Evolutionary conservation across 2,329 filamentous ascomycete genomes (phyloP), one percentile per base, ranked within the genome.

Genomic region (Cordyceps cateniannulata): DNA sequence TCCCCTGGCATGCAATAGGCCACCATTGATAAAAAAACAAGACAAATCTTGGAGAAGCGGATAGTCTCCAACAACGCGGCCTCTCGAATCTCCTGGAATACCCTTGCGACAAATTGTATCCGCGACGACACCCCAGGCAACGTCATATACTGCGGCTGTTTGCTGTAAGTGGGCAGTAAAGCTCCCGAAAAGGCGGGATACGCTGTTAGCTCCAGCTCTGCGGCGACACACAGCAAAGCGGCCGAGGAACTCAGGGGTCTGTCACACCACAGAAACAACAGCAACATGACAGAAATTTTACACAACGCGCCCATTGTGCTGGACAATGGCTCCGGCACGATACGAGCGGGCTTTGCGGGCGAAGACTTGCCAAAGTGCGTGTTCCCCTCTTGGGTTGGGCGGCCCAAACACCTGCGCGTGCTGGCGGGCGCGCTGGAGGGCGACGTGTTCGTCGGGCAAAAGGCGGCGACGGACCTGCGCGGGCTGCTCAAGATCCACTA

Each of bases 221-320:
- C 44, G 38, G 47, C 20, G 42, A 20, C 42, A 18, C 35, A 3
- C 25, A 44, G 45, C 40, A 10, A 35, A 38, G 45, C 40, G 22
- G n/a, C 25, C 18, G 10, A 45, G 6, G 40, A 14, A 42, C 14
- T n/a, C 29, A 16, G 47, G 44, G 27, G 38, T 45, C 18, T 40
- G 44, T 10, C 20, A 32, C 18, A 53, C 29, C 24, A 62, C 56
- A 52, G 29, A 60, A 38, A 20, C 29, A 32, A 50, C 49, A 59
- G 60, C 52, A 69, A 38, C 57, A 85, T 85, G 82, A 76, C 81
- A 64, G 83, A 85, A 66, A 79, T 79, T 61, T 86, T 98, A 60
- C 95, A 97, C 81, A 99, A 99, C 82, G 93, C 92, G 67, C 93
- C 95, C 62, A 96, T 99, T 75, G 95, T 99, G 72, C 90, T 99